Evolutionary conservation across 306 rosid genomes (phyloP).

Genomic region (Trichosanthes cucumerina): DNA sequence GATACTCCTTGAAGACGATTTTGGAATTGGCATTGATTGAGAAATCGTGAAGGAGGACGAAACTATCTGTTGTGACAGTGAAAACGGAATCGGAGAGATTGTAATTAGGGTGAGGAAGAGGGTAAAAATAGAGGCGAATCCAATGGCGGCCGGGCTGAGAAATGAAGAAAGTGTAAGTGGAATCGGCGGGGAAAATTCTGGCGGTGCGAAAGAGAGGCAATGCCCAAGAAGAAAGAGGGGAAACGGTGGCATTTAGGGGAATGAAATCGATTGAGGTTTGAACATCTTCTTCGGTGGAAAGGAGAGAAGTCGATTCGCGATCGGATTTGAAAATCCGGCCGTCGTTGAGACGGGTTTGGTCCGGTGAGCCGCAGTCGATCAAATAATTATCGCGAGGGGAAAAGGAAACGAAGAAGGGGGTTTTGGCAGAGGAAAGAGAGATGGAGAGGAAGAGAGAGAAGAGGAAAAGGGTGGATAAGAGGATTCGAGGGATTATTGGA

Average conservation of each 20-base stretch:
- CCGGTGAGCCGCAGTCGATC: slow-evolving; percentile 58
- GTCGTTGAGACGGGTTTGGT: slow-evolving; percentile 31
- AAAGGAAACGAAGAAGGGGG: slow-evolving; percentile 12
- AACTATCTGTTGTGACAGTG: slow-evolving; percentile 32
- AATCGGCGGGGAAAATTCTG: slow-evolving; percentile 39
- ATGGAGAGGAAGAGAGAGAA: slow-evolving; percentile 10
- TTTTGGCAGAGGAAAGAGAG: slow-evolving; percentile 8
- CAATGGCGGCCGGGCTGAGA: slow-evolving; percentile 47
- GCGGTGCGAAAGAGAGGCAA: slow-evolving; percentile 39
- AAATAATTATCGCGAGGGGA: slow-evolving; percentile 49
- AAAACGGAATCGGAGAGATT: slow-evolving; percentile 47
- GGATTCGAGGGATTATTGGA: slow-evolving; percentile 15
- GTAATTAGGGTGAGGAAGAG: slow-evolving; percentile 34
- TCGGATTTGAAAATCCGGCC: slow-evolving; percentile 73
- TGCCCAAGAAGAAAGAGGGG: slow-evolving; percentile 26
- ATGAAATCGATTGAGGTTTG: slow-evolving; percentile 30
- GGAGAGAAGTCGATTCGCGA: slow-evolving; percentile 43
- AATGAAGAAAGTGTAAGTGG: slow-evolving; percentile 50
- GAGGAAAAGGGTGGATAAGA: slow-evolving; percentile 13
- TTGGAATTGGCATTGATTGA: slow-evolving; percentile 23
- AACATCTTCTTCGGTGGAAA: slow-evolving; percentile 45
- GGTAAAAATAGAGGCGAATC: slow-evolving; percentile 75
- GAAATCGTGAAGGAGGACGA: slow-evolving; percentile 54
- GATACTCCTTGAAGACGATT: slow-evolving; percentile 48
- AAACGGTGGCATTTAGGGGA: slow-evolving; percentile 9